These are phyloP conservation scores for Darksidea phi DNA, from an alignment of 495 filamentous ascomycete genomes.

Conservation along the genomic window DNA sequence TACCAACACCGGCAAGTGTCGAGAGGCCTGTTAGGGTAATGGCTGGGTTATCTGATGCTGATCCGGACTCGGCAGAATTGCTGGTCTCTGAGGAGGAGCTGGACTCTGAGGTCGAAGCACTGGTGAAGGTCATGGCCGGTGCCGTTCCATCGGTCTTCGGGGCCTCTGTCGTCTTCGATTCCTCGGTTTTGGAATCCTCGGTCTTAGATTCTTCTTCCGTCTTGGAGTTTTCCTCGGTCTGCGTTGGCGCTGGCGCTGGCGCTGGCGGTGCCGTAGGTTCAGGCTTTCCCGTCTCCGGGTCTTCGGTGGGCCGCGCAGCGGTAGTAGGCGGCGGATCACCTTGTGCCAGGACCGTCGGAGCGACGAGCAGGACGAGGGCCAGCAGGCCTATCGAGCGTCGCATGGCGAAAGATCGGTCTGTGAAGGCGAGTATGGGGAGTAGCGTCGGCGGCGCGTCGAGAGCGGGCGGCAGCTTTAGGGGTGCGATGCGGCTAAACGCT, in stretches of 20 bases:
- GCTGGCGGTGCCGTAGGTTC: background rate
- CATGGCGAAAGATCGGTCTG: slow-evolving; percentile 23
- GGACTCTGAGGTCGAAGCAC: background rate
- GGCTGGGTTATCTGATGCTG: slow-evolving; percentile 31
- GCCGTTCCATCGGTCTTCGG: background rate
- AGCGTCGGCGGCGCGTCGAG: background rate
- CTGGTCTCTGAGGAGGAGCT: background rate
- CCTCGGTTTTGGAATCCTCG: background rate
- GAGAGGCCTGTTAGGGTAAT: slow-evolving; percentile 46
- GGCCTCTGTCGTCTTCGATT: background rate
- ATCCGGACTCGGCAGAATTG: slow-evolving; percentile 10
- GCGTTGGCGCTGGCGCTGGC: background rate
- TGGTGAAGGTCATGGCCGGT: background rate
- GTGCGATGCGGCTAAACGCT: slow-evolving; percentile 29
- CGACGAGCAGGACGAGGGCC: slow-evolving; percentile 28
- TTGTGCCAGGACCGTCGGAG: slow-evolving; percentile 31
- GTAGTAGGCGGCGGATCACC: slow-evolving; percentile 26
- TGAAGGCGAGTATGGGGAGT: slow-evolving; percentile 1
- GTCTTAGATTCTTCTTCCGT: slow-evolving; percentile 5
- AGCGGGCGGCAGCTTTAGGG: slow-evolving; percentile 13
- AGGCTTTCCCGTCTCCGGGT: slow-evolving; percentile 10
- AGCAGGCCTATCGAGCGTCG: slow-evolving; percentile 26
- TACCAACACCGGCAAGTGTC: slow-evolving; percentile 50
- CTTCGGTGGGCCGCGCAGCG: slow-evolving; percentile 16
- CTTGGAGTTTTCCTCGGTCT: no score